Evolutionary conservation across 78 protist genomes (phyloP), one percentile per base, ranked within the genome.

Genomic region (Dictyostelium brefeldianum): DNA sequence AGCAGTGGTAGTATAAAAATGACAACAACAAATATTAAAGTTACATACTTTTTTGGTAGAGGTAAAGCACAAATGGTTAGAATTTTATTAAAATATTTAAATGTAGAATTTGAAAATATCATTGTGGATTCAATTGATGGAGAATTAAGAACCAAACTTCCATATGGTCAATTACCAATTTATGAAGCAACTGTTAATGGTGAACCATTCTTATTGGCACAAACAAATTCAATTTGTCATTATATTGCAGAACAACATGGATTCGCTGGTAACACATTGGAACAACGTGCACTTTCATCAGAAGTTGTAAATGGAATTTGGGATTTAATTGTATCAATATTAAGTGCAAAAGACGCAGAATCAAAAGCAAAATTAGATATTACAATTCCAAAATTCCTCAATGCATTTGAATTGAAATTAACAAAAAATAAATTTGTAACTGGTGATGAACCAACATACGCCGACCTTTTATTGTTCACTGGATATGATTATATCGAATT

Each of bases 171-270:
- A 73, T 29, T 83, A 2, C 90, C 90, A 1, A 22, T 51, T 0
- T 53, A n/a, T 10, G n/a, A 15, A 31, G 59, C 59, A 14, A 53
- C 59, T 0, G 18, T 53, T 1, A 64, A 64, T 36, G 90, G 73
- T 43, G 70, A 64, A 56, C 80, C 71, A 8, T 22, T 83, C 9
- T 3, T 22, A 20, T 41, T 83, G 12, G 80, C 48, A 0, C 90
- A 83, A 73, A 36, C 81, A 0, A 18, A 10, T 51, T 70, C 81
- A 36, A 83, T 83, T 22, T 41, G 57, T 51, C 22, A 81, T 36
- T 83, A 83, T 43, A 27, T 83, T n/a, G 90, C 90, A 4, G 62
- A 83, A 25, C 51, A 83, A 11, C 12, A 83, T 14, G 56, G 41
- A 14, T 51, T 83, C n/a, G 57, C 56, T 11, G 90, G 90, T 43